Evolutionary conservation across 2,329 filamentous ascomycete species (phyloP), one percentile per base, ranked within the genome.

Genomic region (Cladophialophora immunda): DNA sequence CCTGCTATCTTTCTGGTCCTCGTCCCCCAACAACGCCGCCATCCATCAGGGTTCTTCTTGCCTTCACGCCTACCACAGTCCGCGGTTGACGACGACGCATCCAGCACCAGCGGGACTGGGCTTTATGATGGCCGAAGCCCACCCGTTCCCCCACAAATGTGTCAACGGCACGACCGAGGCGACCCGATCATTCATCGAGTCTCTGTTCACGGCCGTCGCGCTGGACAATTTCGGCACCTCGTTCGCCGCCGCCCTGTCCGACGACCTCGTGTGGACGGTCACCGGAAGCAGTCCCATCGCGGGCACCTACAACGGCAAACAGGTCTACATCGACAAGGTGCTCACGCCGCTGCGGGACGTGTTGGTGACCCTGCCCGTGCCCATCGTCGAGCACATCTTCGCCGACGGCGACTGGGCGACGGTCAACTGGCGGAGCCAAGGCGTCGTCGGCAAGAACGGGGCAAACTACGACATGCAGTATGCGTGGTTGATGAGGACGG

Each of bases 401-500:
- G 64, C 54, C 15, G 67, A 69, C 61, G 60, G 60, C 7, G 53
- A 67, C 30, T 69, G 67, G 67, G 64, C 65, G 1, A 38, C 50
- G 15, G 60, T 69, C 15, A 56, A 64, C 57, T 69, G 67, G 67
- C 54, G 64, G 1, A 64, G 59, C 32, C 52, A 67, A 34, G 67
- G 67, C 25, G 55, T 65, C 5, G 11, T 27, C 6, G 67, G 55
- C 13, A 67, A 67, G 65, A 69, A 69, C 25, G 67, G 67, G 13
- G 65, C 60, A 15, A 62, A 64, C 19, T 69, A 69, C 55, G 67
- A 69, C 58, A 67, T 64, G 67, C 58, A 67, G 30, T 67, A 69
- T 34, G 59, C 64, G 30, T 69, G 67, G 67, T 19, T 67, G 59
- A 67, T 69, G 60, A 52, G 67, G 34, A 63, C 53, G 13, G 64